phyloP scores from a whole-genome alignment of 2,329 filamentous ascomycete species.

The Penicillium digitatum region DNA sequence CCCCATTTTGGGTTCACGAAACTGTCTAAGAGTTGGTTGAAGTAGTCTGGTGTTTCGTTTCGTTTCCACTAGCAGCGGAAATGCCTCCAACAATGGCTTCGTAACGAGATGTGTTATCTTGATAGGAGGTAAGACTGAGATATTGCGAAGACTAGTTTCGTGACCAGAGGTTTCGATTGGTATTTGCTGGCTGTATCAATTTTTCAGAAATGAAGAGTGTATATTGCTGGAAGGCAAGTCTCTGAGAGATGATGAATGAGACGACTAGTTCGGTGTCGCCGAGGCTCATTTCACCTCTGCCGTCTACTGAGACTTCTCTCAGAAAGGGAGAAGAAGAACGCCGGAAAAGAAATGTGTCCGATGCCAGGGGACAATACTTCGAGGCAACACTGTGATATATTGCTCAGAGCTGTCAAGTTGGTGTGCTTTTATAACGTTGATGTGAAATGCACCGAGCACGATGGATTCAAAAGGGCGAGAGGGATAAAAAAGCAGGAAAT shows the following conservation, averaged over 20 bases:
- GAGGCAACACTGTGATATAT: neutral
- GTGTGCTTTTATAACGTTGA: neutral
- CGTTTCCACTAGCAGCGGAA: neutral
- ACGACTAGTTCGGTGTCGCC: neutral
- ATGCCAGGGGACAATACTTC: neutral
- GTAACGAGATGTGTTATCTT: neutral
- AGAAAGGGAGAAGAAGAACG: neutral
- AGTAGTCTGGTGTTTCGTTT: neutral
- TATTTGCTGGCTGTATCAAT: neutral
- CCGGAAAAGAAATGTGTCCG: neutral
- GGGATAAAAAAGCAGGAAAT: neutral
- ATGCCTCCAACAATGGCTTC: neutral
- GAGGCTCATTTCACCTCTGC: neutral
- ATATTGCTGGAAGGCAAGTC: neutral
- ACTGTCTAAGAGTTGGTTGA: neutral
- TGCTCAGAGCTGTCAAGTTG: neutral
- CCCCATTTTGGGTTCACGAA: slow-evolving; percentile 31
- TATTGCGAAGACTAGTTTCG: too few species aligned
- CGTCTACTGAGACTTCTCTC: neutral
- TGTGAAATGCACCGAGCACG: neutral
- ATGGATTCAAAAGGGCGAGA: too few species aligned
- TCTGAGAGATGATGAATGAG: neutral
- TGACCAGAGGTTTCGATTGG: neutral
- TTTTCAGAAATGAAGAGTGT: neutral
- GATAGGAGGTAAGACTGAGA: neutral